Base-by-base conservation (phyloP, 2,329 filamentous ascomycete species). In the Hymenoscyphus fructigenus region DNA sequence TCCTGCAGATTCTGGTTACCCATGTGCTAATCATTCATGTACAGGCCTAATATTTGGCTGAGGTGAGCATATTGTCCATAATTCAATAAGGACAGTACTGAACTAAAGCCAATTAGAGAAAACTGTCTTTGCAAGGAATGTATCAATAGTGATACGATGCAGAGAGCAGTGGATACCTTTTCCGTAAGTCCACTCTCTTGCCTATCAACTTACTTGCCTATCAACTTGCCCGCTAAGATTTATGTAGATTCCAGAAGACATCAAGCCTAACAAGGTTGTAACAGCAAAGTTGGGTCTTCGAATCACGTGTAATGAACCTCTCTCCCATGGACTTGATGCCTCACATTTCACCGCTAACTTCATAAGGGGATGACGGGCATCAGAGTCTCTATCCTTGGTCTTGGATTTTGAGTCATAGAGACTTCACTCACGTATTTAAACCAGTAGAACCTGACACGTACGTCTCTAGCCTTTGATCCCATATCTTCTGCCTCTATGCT, bases 111-210 rank as follows among this genome's bases (percentile, higher is more conserved):
- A 7, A n/a, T 50, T 5, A 75, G 90, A 67, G 90, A 93, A 71
- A 90, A 91, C 72, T 93, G 91, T 73, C 88, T 87, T 65, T 93
- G 90, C 73, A 71, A 76, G 1, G 75, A 79, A 66, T 93, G 91
- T 73, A 82, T 90, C 28, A 88, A 92, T 75, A 84, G 85, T 64
- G 84, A 88, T 66, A 93, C 91, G 4, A 86, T 83, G 75, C 91
- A 93, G 76, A 81, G 89, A 29, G 83, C 85, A 60, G 81, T 90
- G 63, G 84, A 92, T 71, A 91, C 87, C 0, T 91, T 91, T 70
- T 80, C 83, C 64, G 86, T 90, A 75, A 80, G 12, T 59, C 14
- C 28, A 50, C n/a, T n/a, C n/a, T n/a, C n/a, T n/a, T n/a, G n/a
- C n/a, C n/a, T n/a, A n/a, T n/a, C n/a, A n/a, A n/a, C n/a, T n/a